Conservation (phyloP, 129 eudicot species). For the Escallonia rubra region DNA sequence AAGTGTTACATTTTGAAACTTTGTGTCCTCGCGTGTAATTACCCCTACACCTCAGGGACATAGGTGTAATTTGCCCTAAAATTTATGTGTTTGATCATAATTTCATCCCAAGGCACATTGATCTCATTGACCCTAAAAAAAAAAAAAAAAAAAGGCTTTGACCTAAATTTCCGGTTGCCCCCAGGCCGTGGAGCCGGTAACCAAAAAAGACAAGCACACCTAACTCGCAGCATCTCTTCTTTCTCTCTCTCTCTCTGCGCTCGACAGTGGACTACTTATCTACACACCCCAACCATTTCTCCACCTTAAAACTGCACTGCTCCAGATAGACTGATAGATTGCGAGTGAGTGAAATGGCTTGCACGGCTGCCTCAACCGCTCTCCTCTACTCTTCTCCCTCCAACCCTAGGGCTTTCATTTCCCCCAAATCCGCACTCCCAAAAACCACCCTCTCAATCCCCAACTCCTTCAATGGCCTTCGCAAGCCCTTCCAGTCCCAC, state of each 20-base stretch:
- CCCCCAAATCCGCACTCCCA: constrained; percentile 28
- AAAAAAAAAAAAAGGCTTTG: not conserved
- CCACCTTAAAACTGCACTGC: constrained; percentile 1
- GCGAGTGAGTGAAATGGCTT: constrained; percentile 20
- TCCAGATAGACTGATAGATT: not conserved
- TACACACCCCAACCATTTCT: not conserved
- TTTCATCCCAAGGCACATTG: too few species aligned
- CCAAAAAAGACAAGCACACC: not conserved
- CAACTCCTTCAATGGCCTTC: constrained; percentile 29
- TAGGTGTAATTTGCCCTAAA: too few species aligned
- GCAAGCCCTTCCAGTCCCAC: constrained; percentile 22
- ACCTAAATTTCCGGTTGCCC: not conserved
- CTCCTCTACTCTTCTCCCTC: constrained; percentile 26
- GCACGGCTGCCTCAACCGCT: constrained; percentile 43
- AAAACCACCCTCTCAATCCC: constrained; percentile 29
- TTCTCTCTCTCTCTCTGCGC: constrained; percentile 5
- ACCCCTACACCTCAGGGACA: too few species aligned
- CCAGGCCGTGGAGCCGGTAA: not conserved
- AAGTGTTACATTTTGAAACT: too few species aligned
- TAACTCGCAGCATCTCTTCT: constrained; percentile 5
- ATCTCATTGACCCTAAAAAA: too few species aligned
- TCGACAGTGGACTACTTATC: constrained; percentile 12
- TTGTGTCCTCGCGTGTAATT: too few species aligned
- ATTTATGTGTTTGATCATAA: too few species aligned
- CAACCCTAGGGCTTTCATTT: constrained; percentile 40